Conservation (phyloP, 2,329 filamentous ascomycete species). For the Penicillium glabrum region DNA sequence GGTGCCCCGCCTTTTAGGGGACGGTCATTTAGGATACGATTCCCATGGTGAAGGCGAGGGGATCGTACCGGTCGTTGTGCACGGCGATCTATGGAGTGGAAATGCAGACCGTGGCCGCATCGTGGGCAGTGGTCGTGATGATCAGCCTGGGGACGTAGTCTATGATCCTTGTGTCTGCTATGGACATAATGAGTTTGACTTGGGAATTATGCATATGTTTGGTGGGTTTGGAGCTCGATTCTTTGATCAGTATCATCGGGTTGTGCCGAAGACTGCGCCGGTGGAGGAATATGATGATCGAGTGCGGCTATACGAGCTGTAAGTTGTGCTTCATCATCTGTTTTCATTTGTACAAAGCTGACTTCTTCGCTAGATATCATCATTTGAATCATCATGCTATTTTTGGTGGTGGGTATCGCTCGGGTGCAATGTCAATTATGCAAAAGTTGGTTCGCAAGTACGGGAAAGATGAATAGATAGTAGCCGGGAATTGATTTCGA, state of each 20-base stretch:
- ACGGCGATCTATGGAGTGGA: constrained; percentile 93
- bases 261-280: constrained; percentile 79
- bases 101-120: constrained; percentile 72
- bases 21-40: constrained; percentile 59
- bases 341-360: constrained; percentile 1
- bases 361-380: constrained; percentile 65
- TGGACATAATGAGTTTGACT: constrained; percentile 83
- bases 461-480: constrained; percentile 33
- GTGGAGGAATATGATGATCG: constrained; percentile 82
- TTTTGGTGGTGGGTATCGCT: constrained; percentile 77
- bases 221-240: constrained; percentile 76
- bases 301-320: constrained; percentile 78
- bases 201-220: constrained; percentile 97
- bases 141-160: constrained; percentile 68
- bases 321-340: constrained; percentile 38
- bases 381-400: constrained; percentile 85
- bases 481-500: background rate
- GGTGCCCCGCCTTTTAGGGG: constrained; percentile 73
- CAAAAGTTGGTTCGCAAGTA: constrained; percentile 71
- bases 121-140: constrained; percentile 38
- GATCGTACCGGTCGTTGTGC: constrained; percentile 75
- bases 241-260: constrained; percentile 71
- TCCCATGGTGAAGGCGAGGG: constrained; percentile 48
- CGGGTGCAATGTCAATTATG: constrained; percentile 79
- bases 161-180: constrained; percentile 82